Evolutionary conservation across 2,329 filamentous ascomycete species (phyloP), one percentile per base, ranked within the genome.

Genomic region (Paecilomyces sp.): DNA sequence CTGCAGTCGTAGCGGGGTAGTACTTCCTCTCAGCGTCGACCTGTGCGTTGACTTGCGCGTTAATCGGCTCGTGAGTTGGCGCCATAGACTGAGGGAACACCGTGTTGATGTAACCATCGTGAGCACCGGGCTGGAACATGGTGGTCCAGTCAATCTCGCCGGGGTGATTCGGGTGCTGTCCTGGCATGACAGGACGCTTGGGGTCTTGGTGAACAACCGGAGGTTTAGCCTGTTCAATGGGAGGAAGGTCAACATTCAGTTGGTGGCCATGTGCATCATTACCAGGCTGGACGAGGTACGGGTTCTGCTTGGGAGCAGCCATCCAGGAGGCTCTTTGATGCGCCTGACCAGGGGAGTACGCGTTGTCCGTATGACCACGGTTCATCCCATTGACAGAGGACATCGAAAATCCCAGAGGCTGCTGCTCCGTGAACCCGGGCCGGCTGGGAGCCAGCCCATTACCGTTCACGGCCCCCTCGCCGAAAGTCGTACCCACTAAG

Each of bases 91-190:
- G 73, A 74, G 81, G 78, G 77, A 84, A 86, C 72, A 82, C 80
- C 73, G 79, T 79, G 77, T 80, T 83, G 80, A 84, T 83, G 77
- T 85, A 86, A 75, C 81, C 80, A 77, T 85, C 80, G 76, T 88
- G 84, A 79, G 84, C 81, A 83, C 86, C 86, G 79, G 86, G 77
- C 79, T 87, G 88, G 80, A 90, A 90, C 85, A 91, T 89, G 74
- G 88, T 84, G 71, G 87, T 83, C 88, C 88, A 91, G 78, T 91
- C 88, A 79, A 88, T 68, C 57, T 77, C 77, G 79, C 79, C 82
- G 59, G 70, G 65, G 60, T 86, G 84, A 75, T 82, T 82, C 75
- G 81, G 77, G 76, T 82, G 83, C 67, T 83, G 83, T 71, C 74
- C 75, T 80, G 83, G 68, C 85, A 90, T 89, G 70, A 83, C 70